Percentiles rank a stretch among this genome's conserved stretches.
phyloP scores from a whole-genome alignment of 2,329 filamentous ascomycete genomes.

The Xylariaceae sp. region DNA sequence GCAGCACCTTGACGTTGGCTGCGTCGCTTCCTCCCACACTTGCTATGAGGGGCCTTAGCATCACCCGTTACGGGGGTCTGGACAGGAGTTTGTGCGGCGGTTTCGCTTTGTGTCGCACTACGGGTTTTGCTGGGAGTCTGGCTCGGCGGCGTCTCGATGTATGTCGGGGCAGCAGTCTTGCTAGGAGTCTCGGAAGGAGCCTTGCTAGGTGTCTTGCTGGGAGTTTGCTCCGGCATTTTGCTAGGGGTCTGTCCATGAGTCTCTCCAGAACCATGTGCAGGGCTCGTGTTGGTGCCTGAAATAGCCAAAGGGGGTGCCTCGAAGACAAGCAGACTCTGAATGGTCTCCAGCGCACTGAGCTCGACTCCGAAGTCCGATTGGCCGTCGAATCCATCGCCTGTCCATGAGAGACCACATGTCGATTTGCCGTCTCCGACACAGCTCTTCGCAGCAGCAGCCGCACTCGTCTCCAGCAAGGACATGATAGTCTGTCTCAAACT shows the following conservation, averaged over 20 bases:
- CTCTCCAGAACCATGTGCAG: background rate
- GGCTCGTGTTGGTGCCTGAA: background rate
- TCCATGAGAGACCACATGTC: slow-evolving; percentile 51
- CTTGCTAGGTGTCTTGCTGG: background rate
- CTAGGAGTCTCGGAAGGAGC: background rate
- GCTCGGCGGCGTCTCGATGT: background rate
- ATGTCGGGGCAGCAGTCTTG: background rate
- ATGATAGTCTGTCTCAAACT: slow-evolving; percentile 25
- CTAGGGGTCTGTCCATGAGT: background rate
- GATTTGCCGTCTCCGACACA: slow-evolving; percentile 25
- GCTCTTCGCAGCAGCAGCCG: slow-evolving; percentile 36
- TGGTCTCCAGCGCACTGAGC: slow-evolving; percentile 48
- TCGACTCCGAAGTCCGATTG: slow-evolving; percentile 51
- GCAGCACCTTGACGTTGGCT: background rate
- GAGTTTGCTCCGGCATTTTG: too few species aligned
- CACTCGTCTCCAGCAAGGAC: slow-evolving; percentile 28
- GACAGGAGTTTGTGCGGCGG: background rate
- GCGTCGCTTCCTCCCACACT: background rate
- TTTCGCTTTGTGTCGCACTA: background rate
- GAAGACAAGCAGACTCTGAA: slow-evolving; percentile 33
- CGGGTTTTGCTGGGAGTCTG: background rate
- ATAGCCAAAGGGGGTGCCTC: slow-evolving; percentile 9
- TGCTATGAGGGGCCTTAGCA: background rate
- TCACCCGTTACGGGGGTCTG: background rate
- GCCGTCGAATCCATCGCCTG: slow-evolving; percentile 42